Evolutionary conservation across 768 basidiomycete species (phyloP).

Genomic region (Amanita pseudoporphyria): DNA sequence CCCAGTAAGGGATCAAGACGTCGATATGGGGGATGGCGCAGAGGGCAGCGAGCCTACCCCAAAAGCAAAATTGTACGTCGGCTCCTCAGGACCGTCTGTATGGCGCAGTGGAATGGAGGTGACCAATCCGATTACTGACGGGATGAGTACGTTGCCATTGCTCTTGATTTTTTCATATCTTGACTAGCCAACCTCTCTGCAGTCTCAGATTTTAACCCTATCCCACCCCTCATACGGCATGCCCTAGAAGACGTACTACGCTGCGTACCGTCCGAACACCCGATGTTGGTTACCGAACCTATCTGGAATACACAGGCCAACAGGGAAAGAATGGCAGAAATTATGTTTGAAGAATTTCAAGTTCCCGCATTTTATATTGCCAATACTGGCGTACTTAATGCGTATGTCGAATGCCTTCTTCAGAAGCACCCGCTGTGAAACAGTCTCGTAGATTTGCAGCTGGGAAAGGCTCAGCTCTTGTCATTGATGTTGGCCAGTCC

Average conservation of each 20-base stretch:
- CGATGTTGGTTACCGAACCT: constrained; percentile 87
- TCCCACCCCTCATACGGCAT: constrained; percentile 63
- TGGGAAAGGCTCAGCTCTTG: constrained; percentile 94
- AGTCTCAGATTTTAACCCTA: constrained; percentile 74
- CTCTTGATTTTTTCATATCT: background rate
- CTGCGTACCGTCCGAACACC: constrained; percentile 75
- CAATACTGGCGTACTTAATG: constrained; percentile 87
- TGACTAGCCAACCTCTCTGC: constrained; percentile 3
- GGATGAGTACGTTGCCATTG: constrained; percentile 55
- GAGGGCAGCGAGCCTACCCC: constrained; percentile 26
- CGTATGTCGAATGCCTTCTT: constrained; percentile 40
- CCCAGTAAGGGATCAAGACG: constrained; percentile 36
- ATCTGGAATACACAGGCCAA: constrained; percentile 95
- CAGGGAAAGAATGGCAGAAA: constrained; percentile 90
- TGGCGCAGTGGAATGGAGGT: constrained; percentile 92
- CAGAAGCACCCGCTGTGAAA: constrained; percentile 4
- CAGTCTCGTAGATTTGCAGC: constrained; percentile 68
- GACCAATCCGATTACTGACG: constrained; percentile 73
- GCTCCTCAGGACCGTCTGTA: constrained; percentile 80
- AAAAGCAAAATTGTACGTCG: constrained; percentile 61
- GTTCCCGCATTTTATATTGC: constrained; percentile 96
- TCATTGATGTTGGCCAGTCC: constrained; percentile 88
- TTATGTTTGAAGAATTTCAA: constrained; percentile 95
- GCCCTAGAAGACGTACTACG: constrained; percentile 71
- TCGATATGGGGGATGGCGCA: constrained; percentile 39